phyloP scores from a whole-genome alignment of 352 stramenopile genomes.

The Globisporangium camurandrum region DNA sequence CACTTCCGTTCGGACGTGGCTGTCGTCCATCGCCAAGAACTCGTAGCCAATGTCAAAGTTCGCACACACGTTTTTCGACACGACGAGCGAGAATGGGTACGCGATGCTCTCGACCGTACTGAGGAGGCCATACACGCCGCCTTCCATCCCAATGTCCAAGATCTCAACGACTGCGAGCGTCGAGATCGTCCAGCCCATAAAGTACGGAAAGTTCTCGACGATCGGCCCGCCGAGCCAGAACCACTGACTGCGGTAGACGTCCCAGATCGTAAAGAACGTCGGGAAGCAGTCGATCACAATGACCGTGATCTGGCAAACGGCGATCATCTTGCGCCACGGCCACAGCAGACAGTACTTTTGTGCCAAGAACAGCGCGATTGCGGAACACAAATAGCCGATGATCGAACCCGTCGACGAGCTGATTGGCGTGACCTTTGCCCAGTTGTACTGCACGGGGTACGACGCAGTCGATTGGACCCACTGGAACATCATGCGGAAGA shows the following conservation, averaged over 20 bases:
- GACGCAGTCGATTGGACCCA: slow-evolving; percentile 33
- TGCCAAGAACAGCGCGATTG: slow-evolving; percentile 19
- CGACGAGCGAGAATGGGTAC: slow-evolving; percentile 13
- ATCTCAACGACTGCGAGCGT: slow-evolving; percentile 18
- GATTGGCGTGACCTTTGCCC: slow-evolving; percentile 32
- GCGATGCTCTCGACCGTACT: slow-evolving; percentile 17
- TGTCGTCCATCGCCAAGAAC: slow-evolving; percentile 13
- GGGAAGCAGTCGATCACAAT: slow-evolving; percentile 16
- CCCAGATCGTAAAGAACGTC: slow-evolving; percentile 25
- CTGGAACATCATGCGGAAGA: slow-evolving; percentile 49
- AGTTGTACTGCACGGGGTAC: slow-evolving; percentile 36
- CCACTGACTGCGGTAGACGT: slow-evolving; percentile 27
- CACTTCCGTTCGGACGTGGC: slow-evolving; percentile 15
- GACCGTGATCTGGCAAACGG: slow-evolving; percentile 21
- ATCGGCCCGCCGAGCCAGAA: slow-evolving; percentile 24
- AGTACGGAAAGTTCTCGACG: slow-evolving; percentile 14
- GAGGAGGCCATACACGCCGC: slow-evolving; percentile 15
- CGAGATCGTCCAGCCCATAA: slow-evolving; percentile 11
- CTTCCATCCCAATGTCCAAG: slow-evolving; percentile 18
- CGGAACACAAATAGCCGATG: slow-evolving; percentile 28
- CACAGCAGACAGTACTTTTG: slow-evolving; percentile 33
- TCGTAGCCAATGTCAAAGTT: slow-evolving; percentile 13
- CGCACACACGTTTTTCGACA: slow-evolving; percentile 13
- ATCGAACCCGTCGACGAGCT: slow-evolving; percentile 32
- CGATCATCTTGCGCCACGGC: slow-evolving; percentile 45